phyloP scores from a whole-genome alignment of 129 eudicot genomes.

The Logfia minima region DNA sequence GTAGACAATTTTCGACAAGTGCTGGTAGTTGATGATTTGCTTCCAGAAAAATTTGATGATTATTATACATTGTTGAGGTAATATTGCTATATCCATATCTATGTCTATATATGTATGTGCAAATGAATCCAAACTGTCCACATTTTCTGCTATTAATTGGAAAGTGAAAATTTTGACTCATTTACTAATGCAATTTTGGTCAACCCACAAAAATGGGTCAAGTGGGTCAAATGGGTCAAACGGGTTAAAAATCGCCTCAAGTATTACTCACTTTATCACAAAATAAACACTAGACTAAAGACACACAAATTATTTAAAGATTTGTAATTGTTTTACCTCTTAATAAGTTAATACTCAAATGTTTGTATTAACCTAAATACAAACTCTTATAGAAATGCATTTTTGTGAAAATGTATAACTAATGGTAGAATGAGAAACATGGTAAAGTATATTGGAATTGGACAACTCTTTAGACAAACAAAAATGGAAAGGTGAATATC shows the following conservation, averaged over 20 bases:
- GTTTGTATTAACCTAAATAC: background rate
- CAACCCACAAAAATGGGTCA: background rate
- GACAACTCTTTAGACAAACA: too few relatives aligned
- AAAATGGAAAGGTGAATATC: too few relatives aligned
- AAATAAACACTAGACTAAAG: background rate
- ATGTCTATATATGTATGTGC: too few relatives aligned
- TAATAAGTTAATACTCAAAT: too few relatives aligned
- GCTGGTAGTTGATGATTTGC: background rate
- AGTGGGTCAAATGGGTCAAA: background rate
- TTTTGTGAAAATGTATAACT: background rate
- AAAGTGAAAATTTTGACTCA: background rate
- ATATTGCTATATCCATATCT: background rate
- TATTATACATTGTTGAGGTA: conserved; percentile 31
- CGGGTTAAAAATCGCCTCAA: background rate
- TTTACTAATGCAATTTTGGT: background rate
- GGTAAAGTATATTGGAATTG: background rate
- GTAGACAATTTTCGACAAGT: background rate
- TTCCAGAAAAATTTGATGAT: background rate
- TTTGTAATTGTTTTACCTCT: background rate
- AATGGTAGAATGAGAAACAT: background rate
- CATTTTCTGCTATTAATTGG: too few relatives aligned
- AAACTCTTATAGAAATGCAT: background rate
- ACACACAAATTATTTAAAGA: background rate
- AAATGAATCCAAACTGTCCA: too few relatives aligned
- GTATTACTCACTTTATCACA: background rate